A percentile compares a stretch with the other conserved stretches of the same genome.
These are phyloP conservation scores for Plantago ovata DNA, from an alignment of 257 asterid genomes.

Conservation along the genomic window DNA sequence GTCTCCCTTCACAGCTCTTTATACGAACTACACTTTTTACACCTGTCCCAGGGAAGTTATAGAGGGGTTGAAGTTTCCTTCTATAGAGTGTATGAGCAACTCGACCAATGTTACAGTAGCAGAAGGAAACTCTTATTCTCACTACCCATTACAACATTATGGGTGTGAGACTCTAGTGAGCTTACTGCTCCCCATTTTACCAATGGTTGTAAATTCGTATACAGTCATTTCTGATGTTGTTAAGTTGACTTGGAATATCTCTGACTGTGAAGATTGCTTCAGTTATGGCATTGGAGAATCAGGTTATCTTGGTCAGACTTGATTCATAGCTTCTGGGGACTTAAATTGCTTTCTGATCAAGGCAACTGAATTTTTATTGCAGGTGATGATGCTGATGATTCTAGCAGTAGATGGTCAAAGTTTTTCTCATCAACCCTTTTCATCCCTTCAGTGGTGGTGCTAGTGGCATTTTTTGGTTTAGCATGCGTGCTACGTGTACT, in stretches of 20 bases:
- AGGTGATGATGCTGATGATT: constrained; percentile 12
- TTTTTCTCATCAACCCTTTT: constrained; percentile 21
- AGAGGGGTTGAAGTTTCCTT: background rate
- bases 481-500: constrained; percentile 19
- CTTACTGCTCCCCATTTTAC: constrained; percentile 23
- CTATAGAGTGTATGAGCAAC: constrained; percentile 29
- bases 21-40: constrained; percentile 26
- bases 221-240: constrained; percentile 7
- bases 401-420: constrained; percentile 23
- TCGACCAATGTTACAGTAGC: constrained; percentile 25
- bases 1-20: constrained; percentile 23
- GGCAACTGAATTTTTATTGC: background rate
- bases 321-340: background rate
- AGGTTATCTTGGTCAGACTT: constrained; percentile 1
- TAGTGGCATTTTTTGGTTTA: constrained; percentile 19
- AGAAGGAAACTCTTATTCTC: background rate
- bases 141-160: background rate
- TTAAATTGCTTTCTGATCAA: background rate
- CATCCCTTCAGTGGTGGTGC: constrained; percentile 21
- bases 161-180: constrained; percentile 22
- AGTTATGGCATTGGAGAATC: background rate
- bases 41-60: constrained; percentile 18
- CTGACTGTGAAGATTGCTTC: constrained; percentile 24
- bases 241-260: constrained; percentile 26
- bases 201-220: background rate